Base-by-base conservation (phyloP, 768 basidiomycete genomes). In the Russula ochroleuca region DNA sequence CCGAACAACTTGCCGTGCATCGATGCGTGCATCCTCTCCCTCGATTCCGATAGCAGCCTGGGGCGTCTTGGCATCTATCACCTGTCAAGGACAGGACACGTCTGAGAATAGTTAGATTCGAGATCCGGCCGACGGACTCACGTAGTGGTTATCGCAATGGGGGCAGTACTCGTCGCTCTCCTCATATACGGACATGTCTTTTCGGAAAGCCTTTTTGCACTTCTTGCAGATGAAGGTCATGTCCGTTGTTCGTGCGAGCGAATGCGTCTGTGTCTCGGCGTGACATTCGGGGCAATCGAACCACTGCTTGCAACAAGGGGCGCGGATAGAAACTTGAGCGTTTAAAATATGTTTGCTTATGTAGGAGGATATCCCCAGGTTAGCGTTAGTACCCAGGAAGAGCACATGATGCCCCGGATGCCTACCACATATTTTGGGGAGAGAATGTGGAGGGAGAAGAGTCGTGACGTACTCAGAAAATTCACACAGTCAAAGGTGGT, bases 81-180 rank as follows among this genome's bases (percentile, higher is more conserved):
- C 89, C 94, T 98, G 33, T 71, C 28, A 35, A n/a, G 1, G 38
- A 48, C 23, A 57, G 41, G 10, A 8, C 7, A 21, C 23, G 38
- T n/a, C 31, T 11, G 40, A 41, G 38, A 11, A 33, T 28, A 15
- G 41, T 49, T 25, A 43, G 15, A 55, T 10, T 37, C 5, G 53
- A 28, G 15, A 31, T 19, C 28, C 25, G 25, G 37, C 19, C 47
- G 23, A 40, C 41, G 45, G n/a, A 79, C 90, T 70, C 72, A 96
- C 97, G 73, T 95, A 99, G 72, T 95, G 95, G 73, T 98, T 98
- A 75, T 98, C 97, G 72, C 97, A 98, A 75, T 97, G 90, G 0
- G 96, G 97, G 73, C 97, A 98, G 73, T 87, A 98, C 75, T 99
- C 97, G 73, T 98, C 95, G 71, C 93, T 94, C 73, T 99, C 96